A percentile compares a stretch with the other conserved stretches of the same genome.
Conservation (phyloP, 1,139 yeast genomes). For the Hyphopichia wangnamkhiaoensis region DNA sequence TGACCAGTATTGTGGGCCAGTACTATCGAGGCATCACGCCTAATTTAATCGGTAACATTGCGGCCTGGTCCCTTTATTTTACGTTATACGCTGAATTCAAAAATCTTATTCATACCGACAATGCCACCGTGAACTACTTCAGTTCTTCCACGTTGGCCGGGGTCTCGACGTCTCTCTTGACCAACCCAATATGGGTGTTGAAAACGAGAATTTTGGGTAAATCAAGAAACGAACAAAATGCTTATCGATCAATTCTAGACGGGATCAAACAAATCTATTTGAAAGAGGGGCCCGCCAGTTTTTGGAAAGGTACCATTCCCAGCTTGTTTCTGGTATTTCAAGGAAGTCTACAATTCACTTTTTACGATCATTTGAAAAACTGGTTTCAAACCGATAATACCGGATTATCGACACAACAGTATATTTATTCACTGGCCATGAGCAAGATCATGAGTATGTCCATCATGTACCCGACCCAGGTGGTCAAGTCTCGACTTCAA, state of each 20-base stretch:
- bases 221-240: slow-evolving; percentile 42
- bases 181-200: slow-evolving; percentile 92
- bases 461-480: slow-evolving; percentile 81
- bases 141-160: slow-evolving; percentile 62
- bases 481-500: slow-evolving; percentile 77
- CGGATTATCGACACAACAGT: slow-evolving; percentile 53
- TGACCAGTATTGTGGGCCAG: slow-evolving; percentile 14
- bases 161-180: slow-evolving; percentile 64
- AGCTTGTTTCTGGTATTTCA: slow-evolving; percentile 82
- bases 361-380: slow-evolving; percentile 73
- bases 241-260: slow-evolving; percentile 57
- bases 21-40: slow-evolving; percentile 79
- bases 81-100: slow-evolving; percentile 67
- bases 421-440: slow-evolving; percentile 61
- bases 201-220: slow-evolving; percentile 84
- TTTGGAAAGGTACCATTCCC: slow-evolving; percentile 85
- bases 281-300: slow-evolving; percentile 68
- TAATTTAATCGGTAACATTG: slow-evolving; percentile 77
- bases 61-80: slow-evolving; percentile 90
- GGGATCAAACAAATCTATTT: slow-evolving; percentile 54
- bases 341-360: slow-evolving; percentile 83
- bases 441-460: slow-evolving; percentile 72
- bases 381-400: slow-evolving; percentile 15
- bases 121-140: slow-evolving; percentile 33
- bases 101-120: slow-evolving; percentile 19